Conservation (phyloP, 331 rosid species). For the Saraca asoca region DNA sequence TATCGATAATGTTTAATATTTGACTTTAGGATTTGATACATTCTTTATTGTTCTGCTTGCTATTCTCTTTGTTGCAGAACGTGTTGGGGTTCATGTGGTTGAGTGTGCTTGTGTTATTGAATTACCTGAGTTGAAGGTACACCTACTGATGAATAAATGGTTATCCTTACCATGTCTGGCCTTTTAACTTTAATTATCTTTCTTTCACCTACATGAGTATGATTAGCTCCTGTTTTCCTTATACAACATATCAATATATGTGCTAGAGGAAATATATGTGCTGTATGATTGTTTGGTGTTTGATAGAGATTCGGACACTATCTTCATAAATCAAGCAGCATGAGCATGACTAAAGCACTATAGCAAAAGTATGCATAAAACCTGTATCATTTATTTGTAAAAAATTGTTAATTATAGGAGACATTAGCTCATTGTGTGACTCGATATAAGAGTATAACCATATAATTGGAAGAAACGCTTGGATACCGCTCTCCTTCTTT, state of each 20-base stretch:
- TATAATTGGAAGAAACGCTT: too few species aligned
- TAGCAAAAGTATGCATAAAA: too few species aligned
- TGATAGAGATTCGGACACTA: background rate
- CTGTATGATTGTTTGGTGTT: background rate
- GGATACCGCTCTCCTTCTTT: too few species aligned
- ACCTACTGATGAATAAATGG: conserved; percentile 9
- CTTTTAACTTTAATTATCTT: conserved; percentile 26
- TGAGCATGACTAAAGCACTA: background rate
- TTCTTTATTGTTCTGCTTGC: conserved; percentile 35
- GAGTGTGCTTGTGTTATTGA: conserved; percentile 96
- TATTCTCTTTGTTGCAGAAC: conserved; percentile 59
- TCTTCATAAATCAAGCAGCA: conserved; percentile 18
- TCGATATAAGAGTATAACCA: too few species aligned
- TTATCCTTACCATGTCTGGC: conserved; percentile 10
- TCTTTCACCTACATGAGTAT: background rate
- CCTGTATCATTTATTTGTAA: too few species aligned
- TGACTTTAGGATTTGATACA: conserved; percentile 18
- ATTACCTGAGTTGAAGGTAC: conserved; percentile 85
- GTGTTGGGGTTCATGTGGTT: conserved; percentile 75
- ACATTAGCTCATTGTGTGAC: too few species aligned
- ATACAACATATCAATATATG: background rate
- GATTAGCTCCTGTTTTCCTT: background rate
- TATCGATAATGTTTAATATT: conserved; percentile 1
- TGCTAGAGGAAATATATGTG: background rate
- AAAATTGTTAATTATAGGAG: too few species aligned